Percentiles rank a stretch among this genome's conserved stretches.
Evolutionary conservation across 225 moss, liverwort and hornwort species (phyloP).

Genomic region (Pseudoscleropodium purum): DNA sequence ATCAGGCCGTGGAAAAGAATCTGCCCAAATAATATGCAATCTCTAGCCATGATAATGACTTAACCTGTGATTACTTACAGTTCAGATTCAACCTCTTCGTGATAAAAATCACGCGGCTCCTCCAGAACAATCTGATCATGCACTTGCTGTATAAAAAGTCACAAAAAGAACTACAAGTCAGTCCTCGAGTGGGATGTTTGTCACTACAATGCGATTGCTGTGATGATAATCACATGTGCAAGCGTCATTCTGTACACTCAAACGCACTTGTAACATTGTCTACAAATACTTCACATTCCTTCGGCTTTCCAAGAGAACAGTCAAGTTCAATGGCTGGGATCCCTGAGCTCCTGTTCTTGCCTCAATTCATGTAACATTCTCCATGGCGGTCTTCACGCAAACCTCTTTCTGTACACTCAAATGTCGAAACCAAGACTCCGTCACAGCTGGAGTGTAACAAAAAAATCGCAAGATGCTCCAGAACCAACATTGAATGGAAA

Average conservation of each 20-base stretch:
- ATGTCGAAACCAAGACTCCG: not conserved
- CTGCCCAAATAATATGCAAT: slow-evolving; percentile 19
- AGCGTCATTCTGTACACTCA: not conserved
- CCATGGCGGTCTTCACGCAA: not conserved
- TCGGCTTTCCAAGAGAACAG: not conserved
- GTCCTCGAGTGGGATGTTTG: not conserved
- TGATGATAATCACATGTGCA: slow-evolving; percentile 8
- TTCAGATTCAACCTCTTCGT: not conserved
- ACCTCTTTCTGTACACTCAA: not conserved
- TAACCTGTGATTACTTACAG: not conserved
- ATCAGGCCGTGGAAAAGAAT: slow-evolving; percentile 43
- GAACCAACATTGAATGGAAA: not conserved
- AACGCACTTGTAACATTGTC: not conserved
- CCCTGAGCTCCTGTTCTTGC: not conserved
- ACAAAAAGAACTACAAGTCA: not conserved
- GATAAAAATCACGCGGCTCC: slow-evolving; percentile 7
- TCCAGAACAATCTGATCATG: not conserved
- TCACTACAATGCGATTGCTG: not conserved
- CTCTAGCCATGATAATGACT: slow-evolving; percentile 24
- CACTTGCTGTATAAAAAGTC: not conserved
- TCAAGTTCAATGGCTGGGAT: not conserved
- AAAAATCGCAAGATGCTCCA: not conserved
- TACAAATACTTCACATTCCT: not conserved
- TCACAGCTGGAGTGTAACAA: not conserved
- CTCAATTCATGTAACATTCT: not conserved